phyloP scores from a whole-genome alignment of 1,139 yeast genomes.

The Magnusiomyces sp. region DNA sequence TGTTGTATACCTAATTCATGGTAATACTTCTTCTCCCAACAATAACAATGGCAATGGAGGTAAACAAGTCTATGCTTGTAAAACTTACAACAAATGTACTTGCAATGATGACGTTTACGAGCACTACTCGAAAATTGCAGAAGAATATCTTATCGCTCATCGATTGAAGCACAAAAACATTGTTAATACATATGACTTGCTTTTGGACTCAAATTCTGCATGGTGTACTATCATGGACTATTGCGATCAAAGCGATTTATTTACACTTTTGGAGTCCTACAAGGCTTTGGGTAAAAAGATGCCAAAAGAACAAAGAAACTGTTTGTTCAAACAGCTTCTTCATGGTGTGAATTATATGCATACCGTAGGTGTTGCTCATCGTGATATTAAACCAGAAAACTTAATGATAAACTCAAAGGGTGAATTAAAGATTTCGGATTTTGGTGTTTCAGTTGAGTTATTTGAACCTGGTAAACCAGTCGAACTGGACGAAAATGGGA shows the following conservation, averaged over 20 bases:
- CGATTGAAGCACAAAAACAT: constrained; percentile 63
- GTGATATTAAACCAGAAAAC: constrained; percentile 70
- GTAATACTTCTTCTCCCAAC: constrained; percentile 9
- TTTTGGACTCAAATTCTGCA: constrained; percentile 22
- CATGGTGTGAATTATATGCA: constrained; percentile 66
- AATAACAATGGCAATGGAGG: constrained; percentile 3
- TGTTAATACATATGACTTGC: constrained; percentile 56
- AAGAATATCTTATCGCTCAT: constrained; percentile 71
- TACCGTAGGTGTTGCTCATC: constrained; percentile 61
- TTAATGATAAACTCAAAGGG: constrained; percentile 59
- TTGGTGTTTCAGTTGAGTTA: constrained; percentile 30
- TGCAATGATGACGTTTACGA: constrained; percentile 43
- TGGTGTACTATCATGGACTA: constrained; percentile 71
- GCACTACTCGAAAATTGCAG: constrained; percentile 60
- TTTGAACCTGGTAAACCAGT: constrained; percentile 9
- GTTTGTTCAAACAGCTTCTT: constrained; percentile 61
- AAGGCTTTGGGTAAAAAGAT: constrained; percentile 22
- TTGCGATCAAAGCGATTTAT: constrained; percentile 67
- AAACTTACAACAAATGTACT: constrained; percentile 48
- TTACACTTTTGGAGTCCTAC: constrained; percentile 39
- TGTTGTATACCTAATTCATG: constrained; percentile 9
- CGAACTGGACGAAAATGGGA: constrained; percentile 5
- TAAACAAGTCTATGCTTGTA: constrained; percentile 51
- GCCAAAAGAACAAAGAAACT: constrained; percentile 41
- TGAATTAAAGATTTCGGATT: constrained; percentile 61